These are phyloP conservation scores for Pythium insidiosum DNA, from an alignment of 352 stramenopile genomes.

Conservation along the genomic window DNA sequence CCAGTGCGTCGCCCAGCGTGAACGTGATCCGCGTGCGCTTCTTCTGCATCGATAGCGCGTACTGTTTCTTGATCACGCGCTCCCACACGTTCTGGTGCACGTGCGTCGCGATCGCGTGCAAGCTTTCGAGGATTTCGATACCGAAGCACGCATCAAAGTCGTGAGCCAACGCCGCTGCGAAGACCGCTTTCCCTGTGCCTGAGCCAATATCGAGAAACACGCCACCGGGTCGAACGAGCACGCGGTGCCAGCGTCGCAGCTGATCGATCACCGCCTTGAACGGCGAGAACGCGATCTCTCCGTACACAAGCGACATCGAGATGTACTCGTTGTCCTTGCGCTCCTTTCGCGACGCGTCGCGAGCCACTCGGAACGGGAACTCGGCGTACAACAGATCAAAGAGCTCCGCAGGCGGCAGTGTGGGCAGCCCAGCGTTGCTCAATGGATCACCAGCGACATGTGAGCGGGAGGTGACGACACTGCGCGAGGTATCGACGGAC, in stretches of 20 bases:
- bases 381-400: constrained; percentile 42
- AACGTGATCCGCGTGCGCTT: constrained; percentile 70
- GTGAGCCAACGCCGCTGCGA: constrained; percentile 74
- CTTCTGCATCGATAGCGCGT: constrained; percentile 45
- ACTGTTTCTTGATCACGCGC: constrained; percentile 35
- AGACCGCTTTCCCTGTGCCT: constrained; percentile 83
- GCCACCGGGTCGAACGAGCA: constrained; percentile 54
- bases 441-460: no score
- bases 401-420: constrained; percentile 7
- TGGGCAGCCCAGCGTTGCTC: neutral
- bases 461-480: no score
- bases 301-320: constrained; percentile 80
- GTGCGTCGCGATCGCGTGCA: constrained; percentile 54
- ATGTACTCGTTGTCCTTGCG: constrained; percentile 47
- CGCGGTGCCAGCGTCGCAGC: constrained; percentile 49
- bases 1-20: constrained; percentile 53
- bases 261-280: constrained; percentile 64
- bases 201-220: constrained; percentile 85
- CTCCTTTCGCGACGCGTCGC: constrained; percentile 29
- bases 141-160: constrained; percentile 82
- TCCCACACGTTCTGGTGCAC: constrained; percentile 53
- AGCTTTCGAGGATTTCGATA: constrained; percentile 82
- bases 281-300: constrained; percentile 81
- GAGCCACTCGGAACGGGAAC: constrained; percentile 29
- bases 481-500: no score